Conservation (phyloP, 108 stramenopile species). For the Cylindrotheca closterium region DNA sequence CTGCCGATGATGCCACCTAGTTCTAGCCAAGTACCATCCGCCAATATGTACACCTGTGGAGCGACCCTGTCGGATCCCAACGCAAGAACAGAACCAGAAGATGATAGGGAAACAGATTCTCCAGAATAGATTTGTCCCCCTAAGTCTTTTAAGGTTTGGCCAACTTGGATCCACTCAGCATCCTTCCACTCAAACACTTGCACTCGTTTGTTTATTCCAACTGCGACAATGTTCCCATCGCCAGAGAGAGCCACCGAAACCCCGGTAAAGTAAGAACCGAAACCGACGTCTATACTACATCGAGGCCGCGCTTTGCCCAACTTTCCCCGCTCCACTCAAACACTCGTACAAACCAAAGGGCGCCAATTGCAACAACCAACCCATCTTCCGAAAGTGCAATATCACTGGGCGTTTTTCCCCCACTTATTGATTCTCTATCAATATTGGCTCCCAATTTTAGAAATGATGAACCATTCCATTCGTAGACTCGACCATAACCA, state of each 20-base stretch:
- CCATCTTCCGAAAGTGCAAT: slow-evolving; percentile 42
- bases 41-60: not conserved
- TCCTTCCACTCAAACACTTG: not conserved
- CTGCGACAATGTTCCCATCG: not conserved
- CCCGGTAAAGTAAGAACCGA: not conserved
- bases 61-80: not conserved
- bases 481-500: slow-evolving; percentile 27
- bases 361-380: slow-evolving; percentile 34
- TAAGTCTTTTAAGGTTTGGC: not conserved
- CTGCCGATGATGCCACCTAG: not conserved
- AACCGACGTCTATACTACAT: not conserved
- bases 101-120: not conserved
- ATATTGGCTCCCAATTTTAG: slow-evolving; percentile 14
- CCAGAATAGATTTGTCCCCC: too few relatives aligned
- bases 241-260: not conserved
- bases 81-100: not conserved
- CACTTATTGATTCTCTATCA: slow-evolving; percentile 26
- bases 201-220: not conserved
- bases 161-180: not conserved
- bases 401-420: too few relatives aligned
- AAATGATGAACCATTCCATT: not conserved
- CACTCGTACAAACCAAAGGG: slow-evolving; percentile 34
- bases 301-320: not conserved
- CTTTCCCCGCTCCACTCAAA: not conserved
- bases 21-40: not conserved